These are phyloP conservation scores for Globisporangium apiculatum DNA, from an alignment of 352 stramenopile species.

Conservation along the genomic window DNA sequence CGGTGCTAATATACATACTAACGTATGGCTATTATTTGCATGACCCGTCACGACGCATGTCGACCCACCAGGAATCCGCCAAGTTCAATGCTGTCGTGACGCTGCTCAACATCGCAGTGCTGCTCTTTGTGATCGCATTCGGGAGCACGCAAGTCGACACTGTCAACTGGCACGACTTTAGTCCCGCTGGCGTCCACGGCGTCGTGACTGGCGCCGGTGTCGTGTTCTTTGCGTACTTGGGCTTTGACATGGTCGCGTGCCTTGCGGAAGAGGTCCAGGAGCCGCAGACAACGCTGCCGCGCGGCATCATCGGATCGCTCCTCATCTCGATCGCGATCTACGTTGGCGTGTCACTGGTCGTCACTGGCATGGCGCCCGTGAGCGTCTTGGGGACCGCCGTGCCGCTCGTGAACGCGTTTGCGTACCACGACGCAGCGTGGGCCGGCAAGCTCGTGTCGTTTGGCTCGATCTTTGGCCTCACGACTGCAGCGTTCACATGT, in stretches of 20 bases:
- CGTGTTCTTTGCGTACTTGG: conserved; percentile 90
- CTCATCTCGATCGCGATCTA: conserved; percentile 91
- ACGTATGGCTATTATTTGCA: not conserved
- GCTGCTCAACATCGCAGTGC: conserved; percentile 83
- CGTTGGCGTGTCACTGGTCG: conserved; percentile 81
- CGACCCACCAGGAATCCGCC: conserved; percentile 70
- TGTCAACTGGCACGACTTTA: conserved; percentile 80
- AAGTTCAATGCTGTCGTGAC: conserved; percentile 90
- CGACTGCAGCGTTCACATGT: conserved; percentile 86
- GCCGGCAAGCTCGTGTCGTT: conserved; percentile 83
- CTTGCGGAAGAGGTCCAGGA: conserved; percentile 89
- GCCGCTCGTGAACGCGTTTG: conserved; percentile 81
- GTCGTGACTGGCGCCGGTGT: conserved; percentile 86
- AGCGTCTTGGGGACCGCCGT: conserved; percentile 65
- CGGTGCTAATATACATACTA: not conserved
- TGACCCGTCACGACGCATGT: not conserved
- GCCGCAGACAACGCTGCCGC: conserved; percentile 85
- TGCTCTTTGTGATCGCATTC: conserved; percentile 86
- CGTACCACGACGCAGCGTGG: conserved; percentile 64
- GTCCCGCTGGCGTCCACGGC: conserved; percentile 76
- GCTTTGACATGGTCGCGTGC: conserved; percentile 93
- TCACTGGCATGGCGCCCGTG: conserved; percentile 83
- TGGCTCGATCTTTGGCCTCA: conserved; percentile 90
- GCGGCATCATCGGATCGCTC: conserved; percentile 89
- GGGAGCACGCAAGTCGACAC: conserved; percentile 71